Evolutionary conservation across 1,139 yeast species (phyloP).

Genomic region (Taiozyma sp.): DNA sequence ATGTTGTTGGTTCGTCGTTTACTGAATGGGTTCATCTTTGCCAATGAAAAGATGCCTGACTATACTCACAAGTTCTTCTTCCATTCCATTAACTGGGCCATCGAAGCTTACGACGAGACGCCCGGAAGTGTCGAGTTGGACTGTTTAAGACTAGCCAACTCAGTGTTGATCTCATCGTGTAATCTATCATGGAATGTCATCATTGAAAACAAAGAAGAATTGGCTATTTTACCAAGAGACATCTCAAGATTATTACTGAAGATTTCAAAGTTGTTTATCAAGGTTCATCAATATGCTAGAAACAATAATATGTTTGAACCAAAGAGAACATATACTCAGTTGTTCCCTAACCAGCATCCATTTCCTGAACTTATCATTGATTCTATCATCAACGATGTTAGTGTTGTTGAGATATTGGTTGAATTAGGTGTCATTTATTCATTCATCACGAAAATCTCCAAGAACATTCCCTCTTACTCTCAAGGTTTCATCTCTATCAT

Average conservation of each 20-base stretch:
- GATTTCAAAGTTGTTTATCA: conserved; percentile 45
- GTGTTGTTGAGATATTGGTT: conserved; percentile 65
- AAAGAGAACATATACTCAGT: conserved; percentile 56
- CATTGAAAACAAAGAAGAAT: conserved; percentile 25
- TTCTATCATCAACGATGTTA: conserved; percentile 67
- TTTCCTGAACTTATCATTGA: conserved; percentile 65
- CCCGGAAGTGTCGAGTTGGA: conserved; percentile 43
- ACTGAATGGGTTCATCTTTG: conserved; percentile 43
- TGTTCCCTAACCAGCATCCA: conserved; percentile 71
- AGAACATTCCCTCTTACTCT: conserved; percentile 41
- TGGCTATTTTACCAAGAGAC: conserved; percentile 38
- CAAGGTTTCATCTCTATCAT: conserved; percentile 40
- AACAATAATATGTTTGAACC: conserved; percentile 49
- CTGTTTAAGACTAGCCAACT: conserved; percentile 58
- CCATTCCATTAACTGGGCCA: conserved; percentile 56
- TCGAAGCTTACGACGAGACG: conserved; percentile 48
- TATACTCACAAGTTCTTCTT: conserved; percentile 43
- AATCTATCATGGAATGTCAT: conserved; percentile 35
- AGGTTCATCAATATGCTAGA: conserved; percentile 50
- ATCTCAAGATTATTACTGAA: conserved; percentile 49
- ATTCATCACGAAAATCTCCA: conserved; percentile 51
- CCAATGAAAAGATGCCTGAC: conserved; percentile 25
- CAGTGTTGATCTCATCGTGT: conserved; percentile 49
- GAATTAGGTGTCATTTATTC: conserved; percentile 63
- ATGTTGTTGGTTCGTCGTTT: conserved; percentile 57